Evolutionary conservation across 108 stramenopile genomes (phyloP), one percentile per base, ranked within the genome.

Genomic region (Nitzschia sp.): DNA sequence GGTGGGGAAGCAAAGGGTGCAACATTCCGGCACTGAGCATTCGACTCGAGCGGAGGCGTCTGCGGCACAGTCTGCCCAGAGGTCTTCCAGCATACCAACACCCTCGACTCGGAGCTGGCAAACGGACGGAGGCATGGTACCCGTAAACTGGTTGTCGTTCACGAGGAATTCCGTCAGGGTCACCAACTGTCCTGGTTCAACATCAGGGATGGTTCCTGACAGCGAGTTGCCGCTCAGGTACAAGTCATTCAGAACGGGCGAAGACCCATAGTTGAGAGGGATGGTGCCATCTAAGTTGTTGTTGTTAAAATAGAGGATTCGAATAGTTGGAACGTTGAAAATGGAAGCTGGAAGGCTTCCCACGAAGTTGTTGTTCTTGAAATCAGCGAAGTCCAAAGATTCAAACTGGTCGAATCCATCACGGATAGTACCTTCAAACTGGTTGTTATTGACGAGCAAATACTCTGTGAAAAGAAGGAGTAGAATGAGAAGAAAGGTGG

Each of bases 251-350:
- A 79, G 55, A 34, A 68, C 64, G 25, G 66, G 45, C 8, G 76
- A 64, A 47, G 36, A 47, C 3, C 56, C 38, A 61, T 56, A 64
- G 47, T 33, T 68, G 6, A 42, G 26, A 54, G 83, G 83, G 4
- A 84, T 49, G 23, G 59, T 68, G 29, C 87, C 87, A 36, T 47
- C 78, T 29, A 91, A 45, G 4, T 68, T 47, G 55, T 91, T 91
- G 24, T 65, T 62, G 26, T 82, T 64, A 21, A 79, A 51, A 31
- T 78, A 91, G 54, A 91, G 64, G 49, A 85, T 76, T 28, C 77
- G 78, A 21, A 87, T 71, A 3, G 73, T 69, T n/a, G 76, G 69
- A 48, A 78, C 64, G 46, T 70, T 64, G 46, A 78, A 81, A 19
- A 81, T 75, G 28, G 75, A 48, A 0, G 5, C 11, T 36, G 84